phyloP scores from a whole-genome alignment of 78 protist genomes.

The Pelomyxa schiedti region DNA sequence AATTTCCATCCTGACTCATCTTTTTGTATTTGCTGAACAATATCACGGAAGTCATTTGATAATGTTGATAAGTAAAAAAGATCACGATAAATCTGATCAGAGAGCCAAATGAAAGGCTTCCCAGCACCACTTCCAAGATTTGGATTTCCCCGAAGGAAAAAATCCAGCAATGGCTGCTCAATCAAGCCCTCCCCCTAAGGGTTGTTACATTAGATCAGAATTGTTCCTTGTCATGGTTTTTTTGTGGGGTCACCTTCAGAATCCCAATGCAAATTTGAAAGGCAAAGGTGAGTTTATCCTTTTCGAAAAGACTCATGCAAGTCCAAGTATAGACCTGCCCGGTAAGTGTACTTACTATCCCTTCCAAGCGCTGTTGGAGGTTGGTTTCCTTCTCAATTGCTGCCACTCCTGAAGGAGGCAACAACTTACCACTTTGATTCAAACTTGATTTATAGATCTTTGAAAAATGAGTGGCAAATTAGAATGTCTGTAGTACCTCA shows the following conservation, averaged over 20 bases:
- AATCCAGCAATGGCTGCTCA: conserved; percentile 42
- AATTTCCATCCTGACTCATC: conserved; percentile 32
- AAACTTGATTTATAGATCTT: no score
- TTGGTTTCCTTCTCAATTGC: neutral
- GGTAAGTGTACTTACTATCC: conserved; percentile 63
- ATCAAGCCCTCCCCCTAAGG: conserved; percentile 23
- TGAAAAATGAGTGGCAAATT: no score
- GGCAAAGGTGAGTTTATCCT: conserved; percentile 70
- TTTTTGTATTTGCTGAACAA: neutral
- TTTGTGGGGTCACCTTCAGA: conserved; percentile 27
- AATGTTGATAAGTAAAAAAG: neutral
- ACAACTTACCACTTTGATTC: no score
- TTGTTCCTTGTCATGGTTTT: no score
- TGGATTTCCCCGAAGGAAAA: conserved; percentile 72
- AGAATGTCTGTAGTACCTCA: conserved; percentile 58
- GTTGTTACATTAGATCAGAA: no score
- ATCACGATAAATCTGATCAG: conserved; percentile 8
- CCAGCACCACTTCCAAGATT: conserved; percentile 19
- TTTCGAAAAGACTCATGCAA: conserved; percentile 75
- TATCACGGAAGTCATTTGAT: neutral
- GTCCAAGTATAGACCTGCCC: conserved; percentile 52
- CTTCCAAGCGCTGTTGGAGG: conserved; percentile 40
- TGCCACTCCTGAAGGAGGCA: no score
- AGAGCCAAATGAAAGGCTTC: conserved; percentile 4
- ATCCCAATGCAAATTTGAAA: conserved; percentile 58